Evolutionary conservation across 2,329 filamentous ascomycete genomes (phyloP), one percentile per base, ranked within the genome.

Genomic region (Colletotrichum caudatum): DNA sequence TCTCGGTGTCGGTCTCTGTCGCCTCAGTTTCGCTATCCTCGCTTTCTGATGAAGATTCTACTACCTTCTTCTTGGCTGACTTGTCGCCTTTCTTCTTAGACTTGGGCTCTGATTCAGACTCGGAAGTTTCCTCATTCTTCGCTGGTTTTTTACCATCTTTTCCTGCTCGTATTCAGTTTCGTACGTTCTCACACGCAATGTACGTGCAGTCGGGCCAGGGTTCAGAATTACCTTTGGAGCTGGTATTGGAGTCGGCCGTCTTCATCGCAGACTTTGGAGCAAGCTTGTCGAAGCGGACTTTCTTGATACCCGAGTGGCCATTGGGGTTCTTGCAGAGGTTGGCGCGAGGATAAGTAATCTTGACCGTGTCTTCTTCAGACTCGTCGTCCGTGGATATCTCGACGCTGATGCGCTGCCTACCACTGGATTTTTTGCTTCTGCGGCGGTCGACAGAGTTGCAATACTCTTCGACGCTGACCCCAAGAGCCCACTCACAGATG

Each of bases 341-440:
- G 5, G 79, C 78, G 64, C 85, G 83, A 1, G 87, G 86, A 63
- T 87, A 86, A 1, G 84, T 86, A 48, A 89, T 77, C 23, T 78
- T 81, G 64, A 88, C 77, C 3, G 81, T 84, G 64, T 89, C 87
- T 35, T 82, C 80, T 9, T 84, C 82, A n/a, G 81, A 82, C 66
- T 87, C 85, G 54, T 88, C 86, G 72, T 89, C 86, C 14, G 87
- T 88, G 18, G 82, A 80, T 1, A 87, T 76, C 63, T 84, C 80
- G 41, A 87, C 76, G 66, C 67, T 66, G 39, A 72, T 69, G 16
- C 66, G 66, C 37, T 66, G 70, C 14, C 83, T 77, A 23, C 79
- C 78, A 58, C 74, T 64, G 33, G 73, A 70, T 41, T 65, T 69
- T 29, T 51, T 59, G 65, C 64, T 39, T 11, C 46, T 68, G 23